Evolutionary conservation across 179 eudicot species (phyloP).

Genomic region (Heliamphora ciliata): DNA sequence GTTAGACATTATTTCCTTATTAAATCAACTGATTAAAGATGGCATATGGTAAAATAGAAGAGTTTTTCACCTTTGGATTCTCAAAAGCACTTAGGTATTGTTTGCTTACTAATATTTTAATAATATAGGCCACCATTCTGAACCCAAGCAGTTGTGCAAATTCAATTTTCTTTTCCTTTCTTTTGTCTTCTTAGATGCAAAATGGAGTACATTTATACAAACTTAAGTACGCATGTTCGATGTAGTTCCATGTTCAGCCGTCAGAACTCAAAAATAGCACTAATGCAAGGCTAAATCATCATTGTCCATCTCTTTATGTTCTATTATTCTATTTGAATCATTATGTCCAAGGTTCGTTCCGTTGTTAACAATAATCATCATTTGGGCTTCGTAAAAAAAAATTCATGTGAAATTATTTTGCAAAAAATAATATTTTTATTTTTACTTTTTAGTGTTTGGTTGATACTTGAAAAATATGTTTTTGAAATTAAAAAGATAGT

Average conservation of each 20-base stretch:
- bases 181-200: not conserved
- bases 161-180: not conserved
- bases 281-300: not conserved
- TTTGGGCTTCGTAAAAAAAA: too few species aligned
- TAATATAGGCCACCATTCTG: not conserved
- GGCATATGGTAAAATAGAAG: not conserved
- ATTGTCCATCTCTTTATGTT: not conserved
- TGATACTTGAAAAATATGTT: too few species aligned
- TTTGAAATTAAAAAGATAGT: too few species aligned
- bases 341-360: not conserved
- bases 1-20: not conserved
- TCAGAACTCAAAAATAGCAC: not conserved
- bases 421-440: too few species aligned
- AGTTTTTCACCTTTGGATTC: not conserved
- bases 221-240: not conserved
- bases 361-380: too few species aligned
- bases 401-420: too few species aligned
- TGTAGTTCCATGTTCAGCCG: not conserved
- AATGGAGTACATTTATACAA: not conserved
- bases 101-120: not conserved
- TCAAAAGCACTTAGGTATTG: not conserved
- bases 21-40: not conserved
- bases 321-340: not conserved
- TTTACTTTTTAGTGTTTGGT: too few species aligned
- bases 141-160: not conserved